Conservation (phyloP, 345 rosid species). For the Crucihimalaya himalaica region DNA sequence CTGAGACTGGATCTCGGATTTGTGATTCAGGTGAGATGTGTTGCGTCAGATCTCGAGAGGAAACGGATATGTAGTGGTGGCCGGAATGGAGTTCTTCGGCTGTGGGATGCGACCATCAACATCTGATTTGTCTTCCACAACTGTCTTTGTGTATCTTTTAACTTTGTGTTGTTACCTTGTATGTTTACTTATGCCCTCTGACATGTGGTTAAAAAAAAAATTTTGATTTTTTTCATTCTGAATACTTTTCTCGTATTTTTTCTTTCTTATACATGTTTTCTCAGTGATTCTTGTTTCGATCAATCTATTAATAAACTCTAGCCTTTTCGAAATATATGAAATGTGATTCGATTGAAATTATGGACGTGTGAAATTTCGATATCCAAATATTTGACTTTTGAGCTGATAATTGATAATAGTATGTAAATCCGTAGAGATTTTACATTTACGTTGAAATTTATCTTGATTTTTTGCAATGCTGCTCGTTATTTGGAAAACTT, state of each 20-base stretch:
- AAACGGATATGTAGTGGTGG: slow-evolving; percentile 99
- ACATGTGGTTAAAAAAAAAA: neutral
- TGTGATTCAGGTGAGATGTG: slow-evolving; percentile 80
- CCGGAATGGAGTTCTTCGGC: slow-evolving; percentile 89
- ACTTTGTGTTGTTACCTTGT: neutral
- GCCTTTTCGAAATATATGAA: neutral
- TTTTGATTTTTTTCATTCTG: neutral
- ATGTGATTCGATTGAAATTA: neutral
- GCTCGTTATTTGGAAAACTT: no score
- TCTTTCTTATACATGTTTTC: neutral
- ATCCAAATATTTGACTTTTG: neutral
- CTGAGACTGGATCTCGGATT: slow-evolving; percentile 2
- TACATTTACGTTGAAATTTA: neutral
- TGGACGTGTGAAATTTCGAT: neutral
- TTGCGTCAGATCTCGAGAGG: slow-evolving; percentile 94
- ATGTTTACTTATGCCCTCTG: slow-evolving; percentile 1
- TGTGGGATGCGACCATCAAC: slow-evolving; percentile 99
- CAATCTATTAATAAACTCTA: neutral
- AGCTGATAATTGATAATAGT: neutral
- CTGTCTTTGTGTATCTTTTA: slow-evolving; percentile 14
- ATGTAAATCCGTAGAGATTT: no score
- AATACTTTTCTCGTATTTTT: neutral
- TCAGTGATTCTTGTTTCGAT: neutral
- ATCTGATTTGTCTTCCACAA: slow-evolving; percentile 45
- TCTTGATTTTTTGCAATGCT: no score